A percentile compares a stretch with the other conserved stretches of the same genome.
Conservation (phyloP, 2,329 filamentous ascomycete species). For the Zelopaecilomyces penicillatus region DNA sequence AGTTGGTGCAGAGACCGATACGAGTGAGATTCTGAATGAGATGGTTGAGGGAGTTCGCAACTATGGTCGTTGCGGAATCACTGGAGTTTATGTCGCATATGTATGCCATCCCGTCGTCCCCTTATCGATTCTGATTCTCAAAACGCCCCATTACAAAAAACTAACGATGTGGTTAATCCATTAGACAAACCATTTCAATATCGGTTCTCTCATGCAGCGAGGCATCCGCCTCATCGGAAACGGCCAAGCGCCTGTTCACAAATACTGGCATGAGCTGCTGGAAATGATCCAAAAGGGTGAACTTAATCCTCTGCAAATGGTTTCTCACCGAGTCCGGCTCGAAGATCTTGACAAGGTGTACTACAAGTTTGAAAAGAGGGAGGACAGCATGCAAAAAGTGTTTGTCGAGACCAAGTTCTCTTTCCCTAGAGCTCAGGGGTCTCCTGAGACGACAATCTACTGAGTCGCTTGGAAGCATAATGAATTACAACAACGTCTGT, state of each 20-base stretch:
- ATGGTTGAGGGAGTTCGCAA: conserved; percentile 67
- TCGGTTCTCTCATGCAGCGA: conserved; percentile 72
- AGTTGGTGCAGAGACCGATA: conserved; percentile 72
- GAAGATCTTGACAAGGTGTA: conserved; percentile 66
- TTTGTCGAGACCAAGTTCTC: conserved; percentile 56
- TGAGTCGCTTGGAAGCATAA: no score
- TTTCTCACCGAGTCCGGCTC: conserved; percentile 67
- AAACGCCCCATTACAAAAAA: neutral
- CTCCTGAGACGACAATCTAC: conserved; percentile 33
- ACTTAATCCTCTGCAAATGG: conserved; percentile 71
- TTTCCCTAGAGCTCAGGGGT: conserved; percentile 33
- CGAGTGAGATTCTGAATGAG: conserved; percentile 71
- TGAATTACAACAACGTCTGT: no score
- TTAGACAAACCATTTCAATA: conserved; percentile 19
- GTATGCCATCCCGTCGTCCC: conserved; percentile 27
- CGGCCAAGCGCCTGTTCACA: conserved; percentile 64
- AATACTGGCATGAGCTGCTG: conserved; percentile 76
- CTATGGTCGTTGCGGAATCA: conserved; percentile 68
- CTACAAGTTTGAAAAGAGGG: conserved; percentile 48
- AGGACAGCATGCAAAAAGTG: conserved; percentile 74
- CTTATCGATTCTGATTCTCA: neutral
- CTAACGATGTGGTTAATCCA: neutral
- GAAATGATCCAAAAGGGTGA: conserved; percentile 56
- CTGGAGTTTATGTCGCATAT: conserved; percentile 58
- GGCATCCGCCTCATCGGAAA: conserved; percentile 70